These are phyloP conservation scores for Periconia digitata DNA, from an alignment of 2,329 filamentous ascomycete genomes.

Conservation along the genomic window DNA sequence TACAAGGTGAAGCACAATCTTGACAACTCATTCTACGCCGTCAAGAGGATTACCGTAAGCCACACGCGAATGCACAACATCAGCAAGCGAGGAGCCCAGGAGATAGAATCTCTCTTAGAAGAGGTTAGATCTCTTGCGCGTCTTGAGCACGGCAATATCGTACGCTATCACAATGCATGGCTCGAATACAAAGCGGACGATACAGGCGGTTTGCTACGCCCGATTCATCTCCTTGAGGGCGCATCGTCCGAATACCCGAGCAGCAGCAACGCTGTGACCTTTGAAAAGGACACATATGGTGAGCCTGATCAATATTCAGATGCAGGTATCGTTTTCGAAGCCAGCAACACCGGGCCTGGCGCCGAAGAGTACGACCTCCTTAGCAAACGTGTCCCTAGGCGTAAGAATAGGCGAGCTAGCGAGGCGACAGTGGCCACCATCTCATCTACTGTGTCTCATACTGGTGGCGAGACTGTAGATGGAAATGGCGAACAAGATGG, in stretches of 20 bases:
- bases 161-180: slow-evolving; percentile 68
- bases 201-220: slow-evolving; percentile 12
- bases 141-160: slow-evolving; percentile 66
- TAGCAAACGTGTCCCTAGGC: slow-evolving; percentile 29
- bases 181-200: slow-evolving; percentile 49
- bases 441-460: slow-evolving; percentile 46
- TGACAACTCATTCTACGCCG: slow-evolving; percentile 63
- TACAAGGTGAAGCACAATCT: slow-evolving; percentile 63
- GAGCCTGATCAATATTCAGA: slow-evolving; percentile 14
- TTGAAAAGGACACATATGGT: slow-evolving; percentile 20
- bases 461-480: slow-evolving; percentile 35
- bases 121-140: slow-evolving; percentile 64
- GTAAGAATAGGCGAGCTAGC: slow-evolving; percentile 28
- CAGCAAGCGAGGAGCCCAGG: slow-evolving; percentile 53
- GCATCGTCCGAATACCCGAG: slow-evolving; percentile 1
- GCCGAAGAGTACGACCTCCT: slow-evolving; percentile 14
- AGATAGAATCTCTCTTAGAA: slow-evolving; percentile 59
- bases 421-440: slow-evolving; percentile 43
- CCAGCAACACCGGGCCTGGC: slow-evolving; percentile 22
- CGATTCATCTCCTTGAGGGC: slow-evolving; percentile 28
- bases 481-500: slow-evolving; percentile 23
- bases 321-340: slow-evolving; percentile 33
- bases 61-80: slow-evolving; percentile 54
- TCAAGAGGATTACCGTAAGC: slow-evolving; percentile 66
- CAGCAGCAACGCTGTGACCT: neutral